phyloP scores from a whole-genome alignment of 441 rosid genomes.

The California macrophylla region DNA sequence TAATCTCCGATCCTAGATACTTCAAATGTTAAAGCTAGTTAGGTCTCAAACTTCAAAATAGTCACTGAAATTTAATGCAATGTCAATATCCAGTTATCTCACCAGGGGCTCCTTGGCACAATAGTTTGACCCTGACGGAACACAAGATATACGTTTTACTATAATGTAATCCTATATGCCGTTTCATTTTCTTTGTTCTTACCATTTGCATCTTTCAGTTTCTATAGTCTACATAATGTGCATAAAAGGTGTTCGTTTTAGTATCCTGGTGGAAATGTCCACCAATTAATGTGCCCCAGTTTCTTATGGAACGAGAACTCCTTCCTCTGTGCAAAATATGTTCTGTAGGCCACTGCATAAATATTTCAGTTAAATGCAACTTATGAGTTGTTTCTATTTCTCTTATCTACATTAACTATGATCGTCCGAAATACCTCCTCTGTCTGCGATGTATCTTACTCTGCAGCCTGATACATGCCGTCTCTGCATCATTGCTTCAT shows the following conservation, averaged over 20 bases:
- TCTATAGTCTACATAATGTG: background rate
- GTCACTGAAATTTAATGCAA: background rate
- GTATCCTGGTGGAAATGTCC: background rate
- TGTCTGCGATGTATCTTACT: too few species aligned
- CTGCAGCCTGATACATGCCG: too few species aligned
- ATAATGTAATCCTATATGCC: background rate
- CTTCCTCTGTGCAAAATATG: background rate
- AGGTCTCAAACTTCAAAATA: background rate
- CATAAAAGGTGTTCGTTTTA: too few species aligned
- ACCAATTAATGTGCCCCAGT: background rate
- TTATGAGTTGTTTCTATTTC: background rate
- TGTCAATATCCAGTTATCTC: background rate
- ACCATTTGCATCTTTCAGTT: background rate
- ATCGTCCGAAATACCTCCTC: too few species aligned
- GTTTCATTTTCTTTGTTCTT: background rate
- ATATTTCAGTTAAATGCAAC: background rate
- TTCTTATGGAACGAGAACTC: background rate
- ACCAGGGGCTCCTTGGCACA: background rate
- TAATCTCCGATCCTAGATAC: background rate
- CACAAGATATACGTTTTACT: background rate
- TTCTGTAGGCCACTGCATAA: background rate
- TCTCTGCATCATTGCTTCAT: too few species aligned
- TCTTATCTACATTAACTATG: too few species aligned
- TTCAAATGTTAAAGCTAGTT: background rate
- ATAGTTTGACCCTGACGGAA: background rate